Conservation (phyloP, 2,329 filamentous ascomycete species). For the Xylariaceae sp. region DNA sequence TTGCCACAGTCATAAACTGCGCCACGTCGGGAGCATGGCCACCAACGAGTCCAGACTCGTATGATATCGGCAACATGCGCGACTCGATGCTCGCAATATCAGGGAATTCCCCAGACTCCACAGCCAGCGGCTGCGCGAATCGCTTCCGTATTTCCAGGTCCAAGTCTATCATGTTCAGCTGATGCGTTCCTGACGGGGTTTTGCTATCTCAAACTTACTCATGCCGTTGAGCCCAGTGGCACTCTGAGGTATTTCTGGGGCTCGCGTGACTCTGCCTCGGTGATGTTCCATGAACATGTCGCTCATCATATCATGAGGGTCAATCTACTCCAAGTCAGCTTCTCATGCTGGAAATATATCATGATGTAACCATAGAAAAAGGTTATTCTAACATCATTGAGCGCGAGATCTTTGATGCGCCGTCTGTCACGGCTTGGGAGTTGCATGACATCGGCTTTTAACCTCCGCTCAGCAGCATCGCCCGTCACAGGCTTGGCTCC, state of each 20-base stretch:
- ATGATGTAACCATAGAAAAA: not conserved
- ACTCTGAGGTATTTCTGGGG: conserved; percentile 60
- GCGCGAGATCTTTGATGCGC: conserved; percentile 59
- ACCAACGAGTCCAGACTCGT: conserved; percentile 56
- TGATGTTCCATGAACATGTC: conserved; percentile 49
- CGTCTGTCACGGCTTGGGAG: conserved; percentile 60
- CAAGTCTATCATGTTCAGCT: conserved; percentile 43
- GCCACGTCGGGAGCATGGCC: conserved; percentile 57
- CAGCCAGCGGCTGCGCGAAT: conserved; percentile 57
- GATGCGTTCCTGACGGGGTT: not conserved
- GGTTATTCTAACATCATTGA: conserved; percentile 52
- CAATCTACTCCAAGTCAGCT: conserved; percentile 38
- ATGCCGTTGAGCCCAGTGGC: conserved; percentile 73
- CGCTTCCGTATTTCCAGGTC: conserved; percentile 64
- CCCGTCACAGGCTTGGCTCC: conserved; percentile 59
- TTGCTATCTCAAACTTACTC: conserved; percentile 51
- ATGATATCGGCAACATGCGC: conserved; percentile 64
- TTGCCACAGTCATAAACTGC: conserved; percentile 59
- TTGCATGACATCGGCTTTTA: conserved; percentile 68
- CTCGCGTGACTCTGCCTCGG: conserved; percentile 40
- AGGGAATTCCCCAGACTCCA: conserved; percentile 65
- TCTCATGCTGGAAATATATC: conserved; percentile 17
- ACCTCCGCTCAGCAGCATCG: conserved; percentile 58
- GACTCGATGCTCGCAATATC: conserved; percentile 58
- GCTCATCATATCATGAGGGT: conserved; percentile 50